Base-by-base conservation (phyloP, 139 green algal species). In the Dunaliella primolecta region DNA sequence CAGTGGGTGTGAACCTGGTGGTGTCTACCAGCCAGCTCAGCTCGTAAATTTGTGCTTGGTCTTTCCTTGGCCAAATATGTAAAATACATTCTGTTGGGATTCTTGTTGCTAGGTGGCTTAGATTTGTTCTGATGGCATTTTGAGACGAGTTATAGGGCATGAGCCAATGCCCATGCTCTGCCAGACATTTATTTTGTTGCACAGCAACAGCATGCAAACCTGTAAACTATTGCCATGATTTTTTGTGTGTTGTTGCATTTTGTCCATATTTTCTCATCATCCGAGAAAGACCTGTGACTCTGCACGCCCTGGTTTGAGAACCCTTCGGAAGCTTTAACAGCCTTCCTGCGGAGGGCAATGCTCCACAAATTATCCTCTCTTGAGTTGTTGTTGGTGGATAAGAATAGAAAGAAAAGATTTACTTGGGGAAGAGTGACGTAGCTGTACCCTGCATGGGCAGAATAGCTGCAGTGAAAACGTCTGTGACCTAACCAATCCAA, bases 1-100 rank as follows among this genome's bases (percentile, higher is more conserved):
- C 81, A 30, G 89, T 96, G 55, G 95, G 94, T 72, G 83, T 94
- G 80, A 98, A 92, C 88, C 94, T 98, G 33, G 93, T 98, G 78
- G 70, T 97, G 78, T 93, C 88, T 85, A 98, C 96, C 84, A 96
- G 80, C 74, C 86, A 90, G 84, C 75, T 93, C 33, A 88, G 90
- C 83, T n/a, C 84, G 23, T 92, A 90, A 90, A 30, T 78, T 21
- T 46, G 35, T 83, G 57, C 75, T 64, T 15, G 15, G 46, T 64
- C 46, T 7, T 15, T 64, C 15, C 46, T 25, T 64, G 46, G 46
- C 15, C 15, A 25, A 15, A 64, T 64, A 15, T 64, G 46, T 25
- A 15, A 15, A 7, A 64, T 25, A 64, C 7, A 7, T 15, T 64
- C 46, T 64, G 46, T 64, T 25, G 15, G 15, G 46, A 64, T 25